Conservation (phyloP, 805 yeast species). For the Kodamaea fukazawae region DNA sequence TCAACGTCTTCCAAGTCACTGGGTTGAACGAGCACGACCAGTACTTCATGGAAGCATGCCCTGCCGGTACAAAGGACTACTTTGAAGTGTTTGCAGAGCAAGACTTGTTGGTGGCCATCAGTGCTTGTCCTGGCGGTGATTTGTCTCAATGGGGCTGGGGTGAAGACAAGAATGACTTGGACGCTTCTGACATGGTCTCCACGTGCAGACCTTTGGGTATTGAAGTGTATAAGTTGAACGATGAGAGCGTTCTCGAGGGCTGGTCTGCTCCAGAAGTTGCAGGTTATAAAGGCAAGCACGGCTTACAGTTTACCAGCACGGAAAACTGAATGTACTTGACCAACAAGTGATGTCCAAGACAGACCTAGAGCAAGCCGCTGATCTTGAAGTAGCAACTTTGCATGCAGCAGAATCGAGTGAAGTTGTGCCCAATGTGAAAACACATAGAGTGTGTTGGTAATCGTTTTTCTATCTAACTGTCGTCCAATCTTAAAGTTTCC, state of each 20-base stretch:
- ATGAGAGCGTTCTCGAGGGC: slow-evolving; percentile 41
- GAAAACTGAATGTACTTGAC: too few species aligned
- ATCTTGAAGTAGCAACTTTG: too few species aligned
- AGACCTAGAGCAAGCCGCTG: too few species aligned
- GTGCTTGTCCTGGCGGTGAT: slow-evolving; percentile 67
- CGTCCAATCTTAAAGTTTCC: too few species aligned
- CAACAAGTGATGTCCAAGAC: too few species aligned
- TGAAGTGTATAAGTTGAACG: slow-evolving; percentile 56
- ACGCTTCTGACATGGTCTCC: slow-evolving; percentile 53
- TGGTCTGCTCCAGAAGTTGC: slow-evolving; percentile 47
- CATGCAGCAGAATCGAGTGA: too few species aligned
- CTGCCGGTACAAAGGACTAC: slow-evolving; percentile 53
- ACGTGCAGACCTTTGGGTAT: slow-evolving; percentile 39
- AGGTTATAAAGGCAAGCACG: slow-evolving; percentile 49
- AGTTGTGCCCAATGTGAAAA: too few species aligned
- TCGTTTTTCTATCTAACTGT: too few species aligned
- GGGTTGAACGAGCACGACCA: slow-evolving; percentile 64
- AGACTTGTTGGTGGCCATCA: slow-evolving; percentile 54
- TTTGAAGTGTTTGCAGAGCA: slow-evolving; percentile 68
- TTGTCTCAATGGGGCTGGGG: slow-evolving; percentile 69
- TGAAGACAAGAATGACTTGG: slow-evolving; percentile 46
- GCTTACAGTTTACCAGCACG: slow-evolving; percentile 27
- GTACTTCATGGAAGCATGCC: slow-evolving; percentile 69
- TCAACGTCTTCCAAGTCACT: slow-evolving; percentile 55
- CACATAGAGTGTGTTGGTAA: too few species aligned